Evolutionary conservation across 1,284 basidiomycete genomes (phyloP), one percentile per base, ranked within the genome.

Genomic region (Melampsora americana): DNA sequence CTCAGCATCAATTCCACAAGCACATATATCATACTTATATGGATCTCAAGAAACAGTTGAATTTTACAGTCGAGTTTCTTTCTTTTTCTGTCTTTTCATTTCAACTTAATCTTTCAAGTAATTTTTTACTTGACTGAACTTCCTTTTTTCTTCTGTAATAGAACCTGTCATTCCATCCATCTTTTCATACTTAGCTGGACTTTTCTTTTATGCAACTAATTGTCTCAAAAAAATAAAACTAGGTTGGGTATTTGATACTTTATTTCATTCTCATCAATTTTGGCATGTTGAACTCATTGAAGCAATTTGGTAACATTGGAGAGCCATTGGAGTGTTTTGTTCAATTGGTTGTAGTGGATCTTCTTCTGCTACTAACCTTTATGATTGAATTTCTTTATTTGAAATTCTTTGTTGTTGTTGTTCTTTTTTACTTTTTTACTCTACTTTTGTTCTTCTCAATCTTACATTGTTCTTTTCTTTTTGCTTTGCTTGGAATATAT

Each of bases 201-300:
- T 74, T 26, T 35, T 74, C 44, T 74, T 74, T 59, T 74, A 74
- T 35, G 71, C 71, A 30, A 74, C 64, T 16, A 74, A 74, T 23
- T 74, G 71, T 64, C 71, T 64, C 5, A 64, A 74, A 39, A 53
- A 64, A 59, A 67, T 74, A 28, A 66, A 66, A 35, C 71, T 64
- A 23, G 71, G 71, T 11, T 66, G 71, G 62, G 71, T 74, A 0
- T 74, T 74, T n/a, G 71, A 74, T 56, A 66, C 65, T 26, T 42
- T 74, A 16, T 74, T 74, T 42, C 71, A 74, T 44, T 74, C 71
- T 18, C 71, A 74, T 23, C 71, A 74, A 26, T 74, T 74, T 66
- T 74, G 71, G 71, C 71, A 74, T 42, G 71, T 74, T 35, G 71
- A 64, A 5, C 66, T 74, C n/a, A 64, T 74, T 1, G 65, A 42